Evolutionary conservation across 2,329 filamentous ascomycete species (phyloP).

Genomic region (Fusarium secorum): DNA sequence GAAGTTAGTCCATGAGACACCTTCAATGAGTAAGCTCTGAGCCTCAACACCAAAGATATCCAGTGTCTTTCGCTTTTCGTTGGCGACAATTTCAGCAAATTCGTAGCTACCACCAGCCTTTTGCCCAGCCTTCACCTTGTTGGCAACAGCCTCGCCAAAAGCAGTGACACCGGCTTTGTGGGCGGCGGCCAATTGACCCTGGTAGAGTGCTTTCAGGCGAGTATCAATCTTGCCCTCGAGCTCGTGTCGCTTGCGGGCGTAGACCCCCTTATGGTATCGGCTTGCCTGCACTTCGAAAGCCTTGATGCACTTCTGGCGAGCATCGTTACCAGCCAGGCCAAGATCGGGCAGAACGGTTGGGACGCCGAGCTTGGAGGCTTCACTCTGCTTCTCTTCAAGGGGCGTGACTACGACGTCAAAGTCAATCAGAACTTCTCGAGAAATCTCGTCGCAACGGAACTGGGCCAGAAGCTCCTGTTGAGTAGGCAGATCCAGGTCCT

Average conservation of each 20-base stretch:
- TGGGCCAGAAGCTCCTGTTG: constrained; percentile 97
- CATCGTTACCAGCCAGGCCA: constrained; percentile 74
- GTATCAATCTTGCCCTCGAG: constrained; percentile 86
- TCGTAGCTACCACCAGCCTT: constrained; percentile 92
- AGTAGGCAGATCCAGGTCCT: constrained; percentile 94
- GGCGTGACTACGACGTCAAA: constrained; percentile 86
- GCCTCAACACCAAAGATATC: constrained; percentile 80
- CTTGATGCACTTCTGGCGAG: constrained; percentile 76
- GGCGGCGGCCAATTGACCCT: constrained; percentile 84
- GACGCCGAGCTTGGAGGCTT: constrained; percentile 75
- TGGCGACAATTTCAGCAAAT: constrained; percentile 90
- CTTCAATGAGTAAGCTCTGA: constrained; percentile 76
- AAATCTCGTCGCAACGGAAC: constrained; percentile 97
- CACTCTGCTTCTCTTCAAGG: constrained; percentile 85
- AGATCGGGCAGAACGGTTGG: constrained; percentile 77
- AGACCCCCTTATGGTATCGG: constrained; percentile 96
- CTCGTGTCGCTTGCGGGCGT: constrained; percentile 83
- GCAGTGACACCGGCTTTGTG: constrained; percentile 86
- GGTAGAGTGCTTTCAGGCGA: constrained; percentile 87
- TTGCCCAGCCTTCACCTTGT: constrained; percentile 88
- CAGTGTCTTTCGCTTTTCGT: constrained; percentile 80
- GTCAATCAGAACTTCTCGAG: constrained; percentile 81
- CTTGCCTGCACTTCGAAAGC: constrained; percentile 92
- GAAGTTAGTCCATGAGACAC: constrained; percentile 88
- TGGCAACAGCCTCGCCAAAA: constrained; percentile 88